Evolutionary conservation across 2,329 filamentous ascomycete species (phyloP).

Genomic region (Pseudocercospora fuligena): DNA sequence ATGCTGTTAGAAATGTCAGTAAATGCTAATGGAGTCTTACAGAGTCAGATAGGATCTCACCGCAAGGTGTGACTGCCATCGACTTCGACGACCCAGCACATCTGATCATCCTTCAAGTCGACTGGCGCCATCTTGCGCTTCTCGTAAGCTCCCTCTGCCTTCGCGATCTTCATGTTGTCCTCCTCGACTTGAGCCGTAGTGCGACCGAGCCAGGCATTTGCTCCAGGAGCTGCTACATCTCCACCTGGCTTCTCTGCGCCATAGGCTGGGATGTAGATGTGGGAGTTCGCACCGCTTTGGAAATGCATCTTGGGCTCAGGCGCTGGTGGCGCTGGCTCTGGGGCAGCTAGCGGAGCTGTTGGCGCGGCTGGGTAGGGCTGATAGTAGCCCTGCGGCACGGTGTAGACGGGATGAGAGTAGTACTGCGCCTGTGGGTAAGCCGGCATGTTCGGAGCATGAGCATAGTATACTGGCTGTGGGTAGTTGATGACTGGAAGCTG

Average conservation of each 20-base stretch:
- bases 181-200: constrained; percentile 45
- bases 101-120: constrained; percentile 40
- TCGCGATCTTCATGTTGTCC: constrained; percentile 45
- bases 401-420: constrained; percentile 27
- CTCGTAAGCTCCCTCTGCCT: constrained; percentile 40
- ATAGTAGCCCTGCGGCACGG: constrained; percentile 28
- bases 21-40: not conserved
- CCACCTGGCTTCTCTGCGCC: constrained; percentile 10
- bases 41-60: constrained; percentile 24
- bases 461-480: constrained; percentile 29
- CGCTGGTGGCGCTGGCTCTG: constrained; percentile 12
- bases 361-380: constrained; percentile 23
- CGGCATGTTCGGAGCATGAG: constrained; percentile 19
- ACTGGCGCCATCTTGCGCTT: constrained; percentile 41
- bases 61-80: constrained; percentile 40
- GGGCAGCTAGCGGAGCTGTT: constrained; percentile 19
- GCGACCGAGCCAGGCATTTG: constrained; percentile 42
- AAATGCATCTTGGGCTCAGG: constrained; percentile 8
- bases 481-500: constrained; percentile 22
- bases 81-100: constrained; percentile 44
- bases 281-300: constrained; percentile 17
- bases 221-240: constrained; percentile 11
- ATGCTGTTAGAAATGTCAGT: constrained; percentile 27
- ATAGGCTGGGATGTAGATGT: constrained; percentile 27
- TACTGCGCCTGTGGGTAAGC: constrained; percentile 28